Conservation (phyloP, 352 stramenopile species). For the Discostella stelligera region DNA sequence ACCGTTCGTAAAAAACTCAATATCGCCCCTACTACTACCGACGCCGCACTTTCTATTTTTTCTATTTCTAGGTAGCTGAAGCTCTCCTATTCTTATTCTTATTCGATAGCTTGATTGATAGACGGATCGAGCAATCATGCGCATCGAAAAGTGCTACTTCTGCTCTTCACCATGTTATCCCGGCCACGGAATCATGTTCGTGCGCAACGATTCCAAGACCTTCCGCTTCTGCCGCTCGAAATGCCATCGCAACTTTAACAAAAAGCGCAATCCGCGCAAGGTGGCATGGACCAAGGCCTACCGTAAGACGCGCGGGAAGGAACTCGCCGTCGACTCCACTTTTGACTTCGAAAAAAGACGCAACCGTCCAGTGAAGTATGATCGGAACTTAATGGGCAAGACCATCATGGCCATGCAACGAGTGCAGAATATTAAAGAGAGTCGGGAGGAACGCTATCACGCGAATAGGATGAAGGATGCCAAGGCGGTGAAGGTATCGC, state of each 20-base stretch:
- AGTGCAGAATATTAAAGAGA: conserved; percentile 95
- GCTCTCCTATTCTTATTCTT: not conserved
- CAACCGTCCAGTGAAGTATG: conserved; percentile 98
- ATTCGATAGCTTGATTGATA: not conserved
- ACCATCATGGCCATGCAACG: conserved; percentile 98
- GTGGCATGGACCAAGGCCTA: conserved; percentile 99
- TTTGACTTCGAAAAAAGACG: conserved; percentile 99
- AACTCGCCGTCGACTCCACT: conserved; percentile 99
- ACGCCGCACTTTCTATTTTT: not conserved
- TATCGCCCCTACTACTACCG: not conserved
- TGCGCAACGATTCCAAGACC: conserved; percentile 99
- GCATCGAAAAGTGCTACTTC: conserved; percentile 99
- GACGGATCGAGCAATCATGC: conserved; percentile 67
- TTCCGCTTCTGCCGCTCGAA: conserved; percentile 99
- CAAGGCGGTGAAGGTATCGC: conserved; percentile 83
- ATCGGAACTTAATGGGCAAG: conserved; percentile 97
- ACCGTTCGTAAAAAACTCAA: not conserved
- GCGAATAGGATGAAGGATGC: conserved; percentile 92
- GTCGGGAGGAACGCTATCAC: conserved; percentile 95
- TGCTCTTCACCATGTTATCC: conserved; percentile 99
- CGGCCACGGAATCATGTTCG: conserved; percentile 98
- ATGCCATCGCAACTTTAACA: conserved; percentile 99
- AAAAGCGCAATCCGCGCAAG: conserved; percentile 99
- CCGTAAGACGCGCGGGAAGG: conserved; percentile 95
- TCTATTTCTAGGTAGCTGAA: not conserved